Evolutionary conservation across 371 early-diverging fungal genomes (phyloP).

Genomic region (Rhizomucor miehei): DNA sequence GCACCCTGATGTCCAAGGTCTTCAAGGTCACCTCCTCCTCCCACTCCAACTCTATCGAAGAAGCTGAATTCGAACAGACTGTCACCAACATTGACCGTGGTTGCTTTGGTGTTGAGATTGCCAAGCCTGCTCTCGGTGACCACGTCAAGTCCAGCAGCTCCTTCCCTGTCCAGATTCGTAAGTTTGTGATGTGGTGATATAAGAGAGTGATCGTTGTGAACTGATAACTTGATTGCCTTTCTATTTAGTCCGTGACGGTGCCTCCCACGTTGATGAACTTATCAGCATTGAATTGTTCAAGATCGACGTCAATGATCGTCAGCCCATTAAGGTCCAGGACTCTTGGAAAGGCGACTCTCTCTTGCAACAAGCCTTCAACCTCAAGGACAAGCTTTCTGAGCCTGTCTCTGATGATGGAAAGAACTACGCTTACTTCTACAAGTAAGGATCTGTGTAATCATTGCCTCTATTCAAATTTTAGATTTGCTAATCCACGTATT

Average conservation of each 20-base stretch:
- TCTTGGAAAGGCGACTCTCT: conserved; percentile 30
- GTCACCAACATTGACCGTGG: conserved; percentile 40
- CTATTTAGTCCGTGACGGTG: conserved; percentile 31
- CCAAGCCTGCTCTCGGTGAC: conserved; percentile 29
- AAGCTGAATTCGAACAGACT: conserved; percentile 21
- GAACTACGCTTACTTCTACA: conserved; percentile 42
- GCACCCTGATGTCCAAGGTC: conserved; percentile 51
- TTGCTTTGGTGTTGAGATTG: conserved; percentile 45
- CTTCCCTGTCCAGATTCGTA: conserved; percentile 32
- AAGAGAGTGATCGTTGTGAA: neutral
- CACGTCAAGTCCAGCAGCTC: conserved; percentile 18
- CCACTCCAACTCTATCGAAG: conserved; percentile 39
- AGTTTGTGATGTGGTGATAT: too few relatives aligned
- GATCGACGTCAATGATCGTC: conserved; percentile 31
- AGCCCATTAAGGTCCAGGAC: conserved; percentile 29
- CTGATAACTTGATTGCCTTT: too few relatives aligned
- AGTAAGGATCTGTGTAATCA: conserved; percentile 4
- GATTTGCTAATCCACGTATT: too few relatives aligned
- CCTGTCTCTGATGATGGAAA: conserved; percentile 19
- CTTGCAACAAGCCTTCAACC: conserved; percentile 27
- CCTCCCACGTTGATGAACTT: conserved; percentile 32
- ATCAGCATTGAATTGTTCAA: conserved; percentile 33
- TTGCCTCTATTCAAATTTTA: neutral
- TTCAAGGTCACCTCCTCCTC: conserved; percentile 37
- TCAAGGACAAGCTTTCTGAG: conserved; percentile 41